Evolutionary conservation across 2,329 filamentous ascomycete genomes (phyloP).

Genomic region (Stemphylium vesicarium): DNA sequence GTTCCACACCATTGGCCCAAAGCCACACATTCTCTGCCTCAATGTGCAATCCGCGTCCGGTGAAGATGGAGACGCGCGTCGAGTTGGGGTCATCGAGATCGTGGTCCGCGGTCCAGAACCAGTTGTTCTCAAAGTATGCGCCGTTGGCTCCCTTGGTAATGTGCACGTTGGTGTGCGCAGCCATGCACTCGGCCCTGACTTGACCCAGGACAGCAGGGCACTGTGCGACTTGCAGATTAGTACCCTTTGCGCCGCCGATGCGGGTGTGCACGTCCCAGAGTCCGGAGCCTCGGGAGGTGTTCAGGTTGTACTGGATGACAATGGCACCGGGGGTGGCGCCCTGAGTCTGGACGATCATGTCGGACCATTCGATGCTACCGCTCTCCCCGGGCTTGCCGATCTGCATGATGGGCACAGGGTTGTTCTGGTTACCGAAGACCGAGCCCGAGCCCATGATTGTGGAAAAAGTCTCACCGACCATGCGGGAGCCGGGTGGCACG

Average conservation of each 20-base stretch:
- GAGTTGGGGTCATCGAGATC: conserved; percentile 80
- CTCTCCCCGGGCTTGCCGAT: conserved; percentile 70
- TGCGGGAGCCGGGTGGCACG: conserved; percentile 72
- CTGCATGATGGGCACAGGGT: conserved; percentile 69
- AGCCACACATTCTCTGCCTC: conserved; percentile 60
- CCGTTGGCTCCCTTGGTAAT: conserved; percentile 61
- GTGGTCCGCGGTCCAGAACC: conserved; percentile 92
- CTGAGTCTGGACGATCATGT: conserved; percentile 74
- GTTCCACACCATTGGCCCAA: conserved; percentile 73
- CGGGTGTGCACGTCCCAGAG: conserved; percentile 91
- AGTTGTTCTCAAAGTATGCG: conserved; percentile 86
- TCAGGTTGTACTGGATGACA: conserved; percentile 77
- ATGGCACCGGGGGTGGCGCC: conserved; percentile 73
- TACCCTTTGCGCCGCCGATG: conserved; percentile 80
- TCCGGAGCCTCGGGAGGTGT: conserved; percentile 57
- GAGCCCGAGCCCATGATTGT: conserved; percentile 79
- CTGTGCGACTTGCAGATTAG: conserved; percentile 74
- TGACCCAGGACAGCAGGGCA: conserved; percentile 70
- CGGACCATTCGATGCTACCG: conserved; percentile 73
- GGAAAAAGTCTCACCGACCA: conserved; percentile 86
- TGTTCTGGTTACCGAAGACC: conserved; percentile 54
- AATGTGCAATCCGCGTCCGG: conserved; percentile 80
- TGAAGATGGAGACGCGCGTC: conserved; percentile 81
- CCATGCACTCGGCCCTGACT: conserved; percentile 69
- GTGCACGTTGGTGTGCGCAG: conserved; percentile 65